Conservation (phyloP, 208 protist genomes). For the Trypanosoma theileri region DNA sequence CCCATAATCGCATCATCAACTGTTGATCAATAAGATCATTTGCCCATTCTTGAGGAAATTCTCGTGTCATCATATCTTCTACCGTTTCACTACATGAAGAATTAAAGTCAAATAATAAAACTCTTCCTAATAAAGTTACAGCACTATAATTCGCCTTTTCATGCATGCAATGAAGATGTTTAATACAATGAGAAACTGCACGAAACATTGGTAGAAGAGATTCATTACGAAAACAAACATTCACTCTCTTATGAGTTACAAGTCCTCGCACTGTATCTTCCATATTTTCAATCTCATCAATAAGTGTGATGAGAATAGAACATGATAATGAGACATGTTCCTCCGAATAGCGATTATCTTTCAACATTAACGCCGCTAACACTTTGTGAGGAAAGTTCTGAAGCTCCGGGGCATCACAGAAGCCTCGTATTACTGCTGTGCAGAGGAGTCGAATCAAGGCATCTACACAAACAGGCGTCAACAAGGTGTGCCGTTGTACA, state of each 20-base stretch:
- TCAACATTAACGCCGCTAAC: neutral
- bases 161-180: constrained; percentile 14
- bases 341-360: constrained; percentile 5
- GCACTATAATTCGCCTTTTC: constrained; percentile 12
- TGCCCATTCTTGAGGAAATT: constrained; percentile 31
- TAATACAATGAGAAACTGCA: constrained; percentile 29
- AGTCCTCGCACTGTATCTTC: neutral
- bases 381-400: constrained; percentile 19
- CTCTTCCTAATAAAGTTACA: constrained; percentile 21
- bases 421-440: constrained; percentile 21
- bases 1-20: constrained; percentile 33
- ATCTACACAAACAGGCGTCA: constrained; percentile 17
- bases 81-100: constrained; percentile 16
- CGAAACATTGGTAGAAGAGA: constrained; percentile 45
- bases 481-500: constrained; percentile 19
- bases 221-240: constrained; percentile 45
- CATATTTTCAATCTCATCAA: constrained; percentile 26
- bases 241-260: constrained; percentile 12
- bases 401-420: constrained; percentile 22
- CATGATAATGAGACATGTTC: constrained; percentile 24
- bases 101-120: constrained; percentile 36
- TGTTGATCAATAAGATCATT: constrained; percentile 26
- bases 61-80: constrained; percentile 26
- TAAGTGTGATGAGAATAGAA: constrained; percentile 21
- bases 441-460: constrained; percentile 25